phyloP scores from a whole-genome alignment of 768 basidiomycete species.

The Russula sp. region DNA sequence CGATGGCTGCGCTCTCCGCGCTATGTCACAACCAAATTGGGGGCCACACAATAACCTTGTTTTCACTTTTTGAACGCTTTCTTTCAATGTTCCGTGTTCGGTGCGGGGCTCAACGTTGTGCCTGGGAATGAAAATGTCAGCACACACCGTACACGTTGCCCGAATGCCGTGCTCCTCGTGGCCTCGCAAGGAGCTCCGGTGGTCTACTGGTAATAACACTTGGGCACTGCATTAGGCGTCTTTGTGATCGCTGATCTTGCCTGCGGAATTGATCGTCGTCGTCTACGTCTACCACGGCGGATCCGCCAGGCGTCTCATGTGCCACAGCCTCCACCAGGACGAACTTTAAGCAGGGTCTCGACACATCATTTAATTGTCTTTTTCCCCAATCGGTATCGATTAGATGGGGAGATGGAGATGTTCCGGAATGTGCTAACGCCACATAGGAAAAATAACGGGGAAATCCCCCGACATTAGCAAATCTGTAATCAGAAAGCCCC shows the following conservation, averaged over 20 bases:
- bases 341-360: conserved; percentile 6
- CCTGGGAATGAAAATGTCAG: conserved; percentile 17
- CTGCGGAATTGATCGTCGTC: neutral
- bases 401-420: neutral
- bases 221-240: neutral
- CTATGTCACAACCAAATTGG: neutral
- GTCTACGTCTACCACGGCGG: neutral
- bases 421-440: conserved; percentile 17
- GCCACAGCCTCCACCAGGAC: conserved; percentile 5
- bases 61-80: neutral
- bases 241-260: neutral
- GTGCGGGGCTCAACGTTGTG: conserved; percentile 2
- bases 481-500: conserved; percentile 7
- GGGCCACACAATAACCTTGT: neutral
- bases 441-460: conserved; percentile 16
- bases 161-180: conserved; percentile 26
- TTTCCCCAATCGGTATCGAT: conserved; percentile 6
- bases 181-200: neutral
- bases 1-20: conserved; percentile 2
- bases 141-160: conserved; percentile 17
- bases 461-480: conserved; percentile 3
- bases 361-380: conserved; percentile 5
- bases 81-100: conserved; percentile 24
- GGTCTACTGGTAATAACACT: neutral
- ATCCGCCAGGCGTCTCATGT: neutral